A percentile compares a stretch with the other conserved stretches of the same genome.
phyloP scores from a whole-genome alignment of 179 eudicot genomes.

The Beta corolliflora region DNA sequence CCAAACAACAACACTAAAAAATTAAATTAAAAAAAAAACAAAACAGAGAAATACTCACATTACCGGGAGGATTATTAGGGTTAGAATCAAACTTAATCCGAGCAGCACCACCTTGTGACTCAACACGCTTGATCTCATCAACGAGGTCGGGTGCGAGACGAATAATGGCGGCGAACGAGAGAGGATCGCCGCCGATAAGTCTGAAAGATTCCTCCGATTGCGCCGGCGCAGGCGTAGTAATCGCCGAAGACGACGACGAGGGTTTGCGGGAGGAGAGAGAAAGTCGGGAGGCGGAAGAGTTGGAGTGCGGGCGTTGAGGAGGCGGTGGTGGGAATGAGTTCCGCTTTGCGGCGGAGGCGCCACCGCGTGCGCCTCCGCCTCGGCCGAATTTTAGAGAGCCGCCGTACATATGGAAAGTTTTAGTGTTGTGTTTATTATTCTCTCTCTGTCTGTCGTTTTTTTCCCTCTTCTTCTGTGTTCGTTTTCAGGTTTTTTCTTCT shows the following conservation, averaged over 20 bases:
- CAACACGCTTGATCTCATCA: constrained; percentile 82
- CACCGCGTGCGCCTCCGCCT: constrained; percentile 33
- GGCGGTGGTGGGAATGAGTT: constrained; percentile 48
- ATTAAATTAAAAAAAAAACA: background rate
- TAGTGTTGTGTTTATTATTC: background rate
- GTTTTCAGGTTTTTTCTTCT: background rate
- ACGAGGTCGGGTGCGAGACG: constrained; percentile 76
- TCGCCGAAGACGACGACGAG: constrained; percentile 23
- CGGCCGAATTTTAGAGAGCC: constrained; percentile 52
- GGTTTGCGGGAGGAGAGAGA: constrained; percentile 43
- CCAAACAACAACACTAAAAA: too few species aligned
- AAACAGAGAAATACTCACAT: constrained; percentile 13
- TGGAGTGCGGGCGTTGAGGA: constrained; percentile 29
- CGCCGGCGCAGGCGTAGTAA: constrained; percentile 18
- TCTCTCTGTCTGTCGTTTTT: background rate
- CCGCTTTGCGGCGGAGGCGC: constrained; percentile 44
- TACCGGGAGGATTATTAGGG: constrained; percentile 43
- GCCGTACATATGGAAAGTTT: constrained; percentile 51
- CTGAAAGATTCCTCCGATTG: constrained; percentile 65
- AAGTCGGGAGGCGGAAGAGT: constrained; percentile 34
- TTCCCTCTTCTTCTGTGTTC: background rate
- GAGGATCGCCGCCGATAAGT: constrained; percentile 51
- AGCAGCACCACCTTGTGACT: constrained; percentile 68
- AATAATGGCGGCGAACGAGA: constrained; percentile 70
- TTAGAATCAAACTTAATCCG: constrained; percentile 75